Evolutionary conservation across 2,329 filamentous ascomycete species (phyloP).

Genomic region (Penicillium concentricum): DNA sequence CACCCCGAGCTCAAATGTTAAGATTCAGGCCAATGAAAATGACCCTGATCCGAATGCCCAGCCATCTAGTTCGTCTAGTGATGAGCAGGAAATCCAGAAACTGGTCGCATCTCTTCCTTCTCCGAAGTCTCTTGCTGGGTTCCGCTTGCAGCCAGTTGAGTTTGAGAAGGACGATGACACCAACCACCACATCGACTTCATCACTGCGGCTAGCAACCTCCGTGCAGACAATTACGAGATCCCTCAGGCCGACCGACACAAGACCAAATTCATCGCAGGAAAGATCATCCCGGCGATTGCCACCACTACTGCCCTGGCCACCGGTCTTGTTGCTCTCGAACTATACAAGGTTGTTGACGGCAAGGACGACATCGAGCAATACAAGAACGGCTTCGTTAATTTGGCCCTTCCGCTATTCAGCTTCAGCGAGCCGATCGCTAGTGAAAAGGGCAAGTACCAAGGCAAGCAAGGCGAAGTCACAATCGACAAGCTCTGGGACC

Average conservation of each 20-base stretch:
- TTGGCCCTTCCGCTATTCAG: slow-evolving; percentile 95
- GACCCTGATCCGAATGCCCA: slow-evolving; percentile 88
- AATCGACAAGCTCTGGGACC: slow-evolving; percentile 97
- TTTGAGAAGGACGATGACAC: slow-evolving; percentile 99
- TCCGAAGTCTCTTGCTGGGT: slow-evolving; percentile 77
- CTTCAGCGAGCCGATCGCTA: slow-evolving; percentile 94
- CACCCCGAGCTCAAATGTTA: slow-evolving; percentile 81
- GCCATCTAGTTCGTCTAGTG: slow-evolving; percentile 58
- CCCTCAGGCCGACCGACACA: slow-evolving; percentile 84
- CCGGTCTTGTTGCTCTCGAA: slow-evolving; percentile 87
- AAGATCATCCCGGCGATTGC: slow-evolving; percentile 99
- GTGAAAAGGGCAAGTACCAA: slow-evolving; percentile 86
- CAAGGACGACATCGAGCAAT: slow-evolving; percentile 95
- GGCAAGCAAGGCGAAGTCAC: slow-evolving; percentile 72
- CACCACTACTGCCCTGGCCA: slow-evolving; percentile 93
- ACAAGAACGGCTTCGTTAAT: slow-evolving; percentile 99
- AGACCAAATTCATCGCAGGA: slow-evolving; percentile 99
- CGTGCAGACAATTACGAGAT: slow-evolving; percentile 99
- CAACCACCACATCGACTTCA: slow-evolving; percentile 98
- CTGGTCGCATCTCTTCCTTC: slow-evolving; percentile 72
- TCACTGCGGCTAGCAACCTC: slow-evolving; percentile 93
- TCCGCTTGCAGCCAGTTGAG: slow-evolving; percentile 87
- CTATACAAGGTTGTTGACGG: slow-evolving; percentile 96
- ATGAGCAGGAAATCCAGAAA: slow-evolving; percentile 71
- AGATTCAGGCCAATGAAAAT: slow-evolving; percentile 94